phyloP scores from a whole-genome alignment of 192 early-diverging fungal genomes.

The Backusella morwellensis region DNA sequence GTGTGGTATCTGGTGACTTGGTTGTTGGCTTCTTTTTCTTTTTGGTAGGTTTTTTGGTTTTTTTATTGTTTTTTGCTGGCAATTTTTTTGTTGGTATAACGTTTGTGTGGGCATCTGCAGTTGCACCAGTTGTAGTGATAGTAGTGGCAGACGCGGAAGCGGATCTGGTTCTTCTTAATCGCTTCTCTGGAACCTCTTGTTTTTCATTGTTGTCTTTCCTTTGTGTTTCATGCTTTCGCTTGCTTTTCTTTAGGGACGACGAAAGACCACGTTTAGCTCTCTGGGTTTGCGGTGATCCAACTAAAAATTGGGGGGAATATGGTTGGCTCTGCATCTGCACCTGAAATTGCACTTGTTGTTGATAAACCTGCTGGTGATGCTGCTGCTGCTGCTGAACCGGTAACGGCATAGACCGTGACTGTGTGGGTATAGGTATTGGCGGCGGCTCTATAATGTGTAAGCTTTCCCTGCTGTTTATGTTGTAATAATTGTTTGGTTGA shows the following conservation, averaged over 20 bases:
- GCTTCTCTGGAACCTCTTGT: background rate
- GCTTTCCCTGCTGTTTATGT: background rate
- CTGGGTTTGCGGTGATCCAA: constrained; percentile 4
- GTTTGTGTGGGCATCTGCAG: background rate
- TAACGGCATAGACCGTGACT: background rate
- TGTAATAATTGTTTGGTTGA: background rate
- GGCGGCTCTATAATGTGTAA: background rate
- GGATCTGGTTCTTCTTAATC: background rate
- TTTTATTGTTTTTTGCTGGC: background rate
- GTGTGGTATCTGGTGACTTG: background rate
- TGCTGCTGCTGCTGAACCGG: background rate
- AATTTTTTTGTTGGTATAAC: background rate
- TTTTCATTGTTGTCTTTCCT: background rate
- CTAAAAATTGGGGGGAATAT: background rate
- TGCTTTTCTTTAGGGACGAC: background rate
- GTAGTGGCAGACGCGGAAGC: background rate
- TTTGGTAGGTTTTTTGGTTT: background rate
- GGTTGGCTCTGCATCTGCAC: background rate
- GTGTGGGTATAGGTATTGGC: background rate
- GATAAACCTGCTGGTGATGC: background rate
- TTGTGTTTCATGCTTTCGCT: background rate
- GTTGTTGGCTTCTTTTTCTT: background rate
- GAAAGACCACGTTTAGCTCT: background rate
- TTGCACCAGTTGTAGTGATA: background rate
- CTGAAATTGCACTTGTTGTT: background rate